These are phyloP conservation scores for Fragaria ananassa DNA, from an alignment of 306 rosid species.

Conservation along the genomic window DNA sequence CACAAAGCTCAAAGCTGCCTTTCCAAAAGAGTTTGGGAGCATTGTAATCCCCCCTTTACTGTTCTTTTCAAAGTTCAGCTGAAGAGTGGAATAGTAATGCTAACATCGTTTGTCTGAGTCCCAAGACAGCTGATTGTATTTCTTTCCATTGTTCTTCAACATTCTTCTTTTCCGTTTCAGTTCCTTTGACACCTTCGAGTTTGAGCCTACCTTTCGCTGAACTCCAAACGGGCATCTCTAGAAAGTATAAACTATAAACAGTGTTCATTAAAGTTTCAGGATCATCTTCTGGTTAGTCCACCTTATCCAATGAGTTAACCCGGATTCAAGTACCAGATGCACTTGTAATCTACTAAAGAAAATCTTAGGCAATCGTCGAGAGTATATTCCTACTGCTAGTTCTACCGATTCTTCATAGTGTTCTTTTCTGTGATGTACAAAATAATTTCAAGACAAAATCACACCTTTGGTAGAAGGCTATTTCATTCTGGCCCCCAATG, in stretches of 20 bases:
- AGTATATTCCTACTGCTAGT: background rate
- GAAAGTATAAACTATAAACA: background rate
- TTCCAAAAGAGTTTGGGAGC: background rate
- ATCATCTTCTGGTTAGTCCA: background rate
- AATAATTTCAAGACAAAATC: conserved; percentile 20
- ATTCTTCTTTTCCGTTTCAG: background rate
- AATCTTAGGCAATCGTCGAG: background rate
- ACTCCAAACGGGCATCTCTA: background rate
- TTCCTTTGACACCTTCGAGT: background rate
- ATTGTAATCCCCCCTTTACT: background rate
- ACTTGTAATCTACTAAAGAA: background rate
- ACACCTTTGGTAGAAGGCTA: background rate
- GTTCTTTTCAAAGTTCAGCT: background rate
- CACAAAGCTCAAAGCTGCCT: background rate
- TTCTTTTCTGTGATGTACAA: conserved; percentile 14
- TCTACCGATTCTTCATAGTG: background rate
- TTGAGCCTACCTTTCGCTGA: background rate
- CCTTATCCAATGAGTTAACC: background rate
- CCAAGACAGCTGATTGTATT: background rate
- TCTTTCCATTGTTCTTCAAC: background rate
- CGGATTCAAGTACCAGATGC: background rate
- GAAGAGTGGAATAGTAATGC: background rate
- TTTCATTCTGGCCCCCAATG: background rate
- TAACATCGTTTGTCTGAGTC: background rate
- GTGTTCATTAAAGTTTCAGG: background rate